Conservation (phyloP, 202 grass and related monocot genomes). For the Eragrostis tef region DNA sequence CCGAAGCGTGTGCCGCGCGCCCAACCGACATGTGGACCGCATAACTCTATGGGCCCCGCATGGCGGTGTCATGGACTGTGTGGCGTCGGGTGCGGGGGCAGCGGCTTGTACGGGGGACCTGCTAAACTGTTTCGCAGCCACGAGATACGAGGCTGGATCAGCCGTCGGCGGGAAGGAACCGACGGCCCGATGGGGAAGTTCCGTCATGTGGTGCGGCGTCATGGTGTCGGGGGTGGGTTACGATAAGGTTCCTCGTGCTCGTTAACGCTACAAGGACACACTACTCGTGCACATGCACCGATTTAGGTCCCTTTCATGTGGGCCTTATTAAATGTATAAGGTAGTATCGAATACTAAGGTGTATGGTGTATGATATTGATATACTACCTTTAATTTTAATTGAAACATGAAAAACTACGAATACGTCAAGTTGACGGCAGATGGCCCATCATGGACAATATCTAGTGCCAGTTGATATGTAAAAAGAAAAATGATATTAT, state of each 20-base stretch:
- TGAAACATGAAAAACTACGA: background rate
- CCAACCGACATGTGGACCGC: slow-evolving; percentile 3
- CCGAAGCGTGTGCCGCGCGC: background rate
- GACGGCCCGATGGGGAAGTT: slow-evolving; percentile 39
- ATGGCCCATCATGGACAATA: too few species aligned
- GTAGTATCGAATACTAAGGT: too few species aligned
- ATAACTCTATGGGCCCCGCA: too few species aligned
- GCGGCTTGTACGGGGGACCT: background rate
- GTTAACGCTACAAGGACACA: background rate
- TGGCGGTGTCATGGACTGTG: background rate
- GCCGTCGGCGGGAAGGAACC: slow-evolving; percentile 45
- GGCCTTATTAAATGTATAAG: background rate
- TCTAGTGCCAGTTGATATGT: too few species aligned
- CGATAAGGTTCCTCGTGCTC: background rate
- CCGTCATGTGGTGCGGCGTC: slow-evolving; percentile 47
- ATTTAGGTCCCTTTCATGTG: background rate
- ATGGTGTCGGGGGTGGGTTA: slow-evolving; percentile 14
- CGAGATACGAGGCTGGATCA: slow-evolving; percentile 44
- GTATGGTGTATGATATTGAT: too few species aligned
- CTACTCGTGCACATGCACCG: background rate
- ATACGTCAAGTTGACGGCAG: background rate
- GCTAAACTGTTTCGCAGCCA: background rate
- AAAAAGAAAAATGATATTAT: too few species aligned
- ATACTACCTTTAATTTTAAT: too few species aligned
- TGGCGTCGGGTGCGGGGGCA: background rate